phyloP scores from a whole-genome alignment of 2,329 filamentous ascomycete species.

The Fusarium papillatum region DNA sequence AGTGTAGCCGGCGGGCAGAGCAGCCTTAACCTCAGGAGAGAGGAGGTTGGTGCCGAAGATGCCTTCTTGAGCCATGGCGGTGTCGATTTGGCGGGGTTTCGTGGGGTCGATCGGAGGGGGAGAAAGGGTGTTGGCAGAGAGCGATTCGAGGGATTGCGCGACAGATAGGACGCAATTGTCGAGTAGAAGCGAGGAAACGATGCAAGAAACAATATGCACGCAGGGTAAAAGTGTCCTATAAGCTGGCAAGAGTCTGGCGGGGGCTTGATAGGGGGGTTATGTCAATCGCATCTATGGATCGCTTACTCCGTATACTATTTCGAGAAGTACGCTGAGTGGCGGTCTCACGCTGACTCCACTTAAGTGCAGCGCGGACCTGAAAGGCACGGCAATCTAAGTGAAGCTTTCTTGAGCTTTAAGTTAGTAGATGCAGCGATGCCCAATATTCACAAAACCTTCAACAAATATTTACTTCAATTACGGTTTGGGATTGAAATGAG shows the following conservation, averaged over 20 bases:
- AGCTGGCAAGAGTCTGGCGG: neutral
- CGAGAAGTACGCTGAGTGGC: neutral
- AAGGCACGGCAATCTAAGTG: neutral
- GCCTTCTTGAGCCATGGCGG: conserved; percentile 57
- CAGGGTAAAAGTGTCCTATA: neutral
- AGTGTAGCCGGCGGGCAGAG: conserved; percentile 84
- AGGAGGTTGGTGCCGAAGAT: conserved; percentile 87
- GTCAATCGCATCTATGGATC: neutral
- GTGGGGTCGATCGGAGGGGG: conserved; percentile 28
- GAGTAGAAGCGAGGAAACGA: neutral
- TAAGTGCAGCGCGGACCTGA: neutral
- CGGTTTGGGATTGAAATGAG: neutral
- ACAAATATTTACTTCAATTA: neutral
- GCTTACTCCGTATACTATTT: conserved; percentile 1
- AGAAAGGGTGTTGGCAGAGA: conserved; percentile 11
- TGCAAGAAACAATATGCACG: neutral
- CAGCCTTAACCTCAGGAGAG: conserved; percentile 78
- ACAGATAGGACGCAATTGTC: conserved; percentile 13
- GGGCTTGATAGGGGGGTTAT: neutral
- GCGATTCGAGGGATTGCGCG: neutral
- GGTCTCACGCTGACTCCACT: conserved; percentile 30
- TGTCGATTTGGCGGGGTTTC: conserved; percentile 38
- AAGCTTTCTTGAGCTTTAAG: neutral
- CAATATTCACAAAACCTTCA: neutral
- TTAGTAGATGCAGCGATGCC: neutral